These are phyloP conservation scores for Gypsophila paniculata DNA, from an alignment of 179 eudicot genomes.

Conservation along the genomic window DNA sequence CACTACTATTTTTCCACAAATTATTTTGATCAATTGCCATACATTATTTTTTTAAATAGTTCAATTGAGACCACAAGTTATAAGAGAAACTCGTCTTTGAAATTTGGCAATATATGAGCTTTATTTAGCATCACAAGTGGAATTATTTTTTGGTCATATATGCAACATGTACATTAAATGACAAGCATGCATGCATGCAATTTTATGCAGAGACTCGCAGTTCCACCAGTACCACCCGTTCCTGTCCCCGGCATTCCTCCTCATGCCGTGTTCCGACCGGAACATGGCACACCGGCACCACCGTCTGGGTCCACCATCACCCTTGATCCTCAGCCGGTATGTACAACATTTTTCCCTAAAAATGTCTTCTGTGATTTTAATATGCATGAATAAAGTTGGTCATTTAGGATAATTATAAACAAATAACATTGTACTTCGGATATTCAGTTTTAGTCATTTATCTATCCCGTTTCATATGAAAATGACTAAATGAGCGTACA, in stretches of 20 bases:
- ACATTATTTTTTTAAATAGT: too few species aligned
- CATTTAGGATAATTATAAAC: too few species aligned
- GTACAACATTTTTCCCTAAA: background rate
- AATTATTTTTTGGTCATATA: background rate
- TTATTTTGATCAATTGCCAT: too few species aligned
- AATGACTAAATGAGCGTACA: too few species aligned
- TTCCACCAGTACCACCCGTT: slow-evolving; percentile 46
- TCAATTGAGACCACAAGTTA: background rate
- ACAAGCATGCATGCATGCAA: background rate
- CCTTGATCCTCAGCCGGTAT: slow-evolving; percentile 57
- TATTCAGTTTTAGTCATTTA: too few species aligned
- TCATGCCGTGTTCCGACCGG: slow-evolving; percentile 50
- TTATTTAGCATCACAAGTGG: too few species aligned
- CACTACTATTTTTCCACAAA: too few species aligned
- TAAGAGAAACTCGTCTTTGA: background rate
- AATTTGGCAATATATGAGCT: too few species aligned
- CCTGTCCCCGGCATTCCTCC: slow-evolving; percentile 75
- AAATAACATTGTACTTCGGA: too few species aligned
- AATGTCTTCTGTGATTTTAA: background rate
- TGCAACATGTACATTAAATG: background rate
- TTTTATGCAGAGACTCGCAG: slow-evolving; percentile 58
- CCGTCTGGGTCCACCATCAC: slow-evolving; percentile 30
- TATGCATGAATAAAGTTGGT: too few species aligned
- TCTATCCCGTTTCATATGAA: too few species aligned
- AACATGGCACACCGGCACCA: slow-evolving; percentile 25